These are phyloP conservation scores for Nicotiana benthamiana DNA, from an alignment of 257 asterid genomes.

Conservation along the genomic window DNA sequence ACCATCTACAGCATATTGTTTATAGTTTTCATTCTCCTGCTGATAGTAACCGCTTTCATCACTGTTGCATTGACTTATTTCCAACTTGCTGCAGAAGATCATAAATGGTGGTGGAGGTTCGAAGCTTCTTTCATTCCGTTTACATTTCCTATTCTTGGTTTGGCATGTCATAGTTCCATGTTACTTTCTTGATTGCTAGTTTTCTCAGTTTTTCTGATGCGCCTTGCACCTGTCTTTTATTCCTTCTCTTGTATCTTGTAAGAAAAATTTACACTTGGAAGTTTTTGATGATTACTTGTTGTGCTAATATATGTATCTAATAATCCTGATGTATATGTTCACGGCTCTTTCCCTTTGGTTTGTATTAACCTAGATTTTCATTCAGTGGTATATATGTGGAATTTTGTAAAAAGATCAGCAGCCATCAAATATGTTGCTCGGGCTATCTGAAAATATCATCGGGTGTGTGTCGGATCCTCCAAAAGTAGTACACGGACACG, in stretches of 20 bases:
- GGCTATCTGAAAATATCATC: no score
- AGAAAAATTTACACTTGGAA: not conserved
- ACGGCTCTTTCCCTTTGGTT: not conserved
- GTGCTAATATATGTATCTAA: not conserved
- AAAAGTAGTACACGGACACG: no score
- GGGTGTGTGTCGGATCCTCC: no score
- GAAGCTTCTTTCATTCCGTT: not conserved
- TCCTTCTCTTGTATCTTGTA: not conserved
- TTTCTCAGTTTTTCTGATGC: not conserved
- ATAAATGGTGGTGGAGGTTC: conserved; percentile 39
- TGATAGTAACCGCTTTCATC: conserved; percentile 17
- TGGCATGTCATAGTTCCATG: not conserved
- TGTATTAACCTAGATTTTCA: no score
- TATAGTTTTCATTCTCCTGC: conserved; percentile 16
- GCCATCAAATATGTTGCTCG: no score
- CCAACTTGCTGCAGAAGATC: conserved; percentile 34
- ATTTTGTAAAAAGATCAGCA: no score
- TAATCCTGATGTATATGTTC: no score
- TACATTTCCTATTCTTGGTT: not conserved
- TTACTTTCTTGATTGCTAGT: not conserved
- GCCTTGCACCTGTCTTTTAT: not conserved
- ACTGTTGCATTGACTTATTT: conserved; percentile 23
- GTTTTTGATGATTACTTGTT: not conserved
- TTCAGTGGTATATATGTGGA: no score
- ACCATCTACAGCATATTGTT: conserved; percentile 12